These are phyloP conservation scores for Eucalyptus erythrocorys DNA, from an alignment of 345 rosid genomes.

Conservation along the genomic window DNA sequence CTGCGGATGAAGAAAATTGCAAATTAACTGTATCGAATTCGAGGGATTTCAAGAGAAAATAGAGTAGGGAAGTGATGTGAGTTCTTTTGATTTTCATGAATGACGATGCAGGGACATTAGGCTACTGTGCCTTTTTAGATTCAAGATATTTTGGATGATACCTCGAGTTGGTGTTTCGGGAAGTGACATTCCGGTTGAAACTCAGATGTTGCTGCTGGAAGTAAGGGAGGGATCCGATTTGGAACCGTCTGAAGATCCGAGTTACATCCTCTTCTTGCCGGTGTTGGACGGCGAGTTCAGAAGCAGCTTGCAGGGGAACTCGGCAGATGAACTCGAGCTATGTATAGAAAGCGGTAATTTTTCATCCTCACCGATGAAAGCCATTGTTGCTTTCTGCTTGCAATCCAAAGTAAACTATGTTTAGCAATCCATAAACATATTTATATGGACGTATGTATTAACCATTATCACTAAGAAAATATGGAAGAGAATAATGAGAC, in stretches of 20 bases:
- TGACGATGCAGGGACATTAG: slow-evolving; percentile 23
- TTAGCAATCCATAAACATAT: not conserved
- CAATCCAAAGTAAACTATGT: not conserved
- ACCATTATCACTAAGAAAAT: not conserved
- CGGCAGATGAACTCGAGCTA: slow-evolving; percentile 34
- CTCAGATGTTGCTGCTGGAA: slow-evolving; percentile 55
- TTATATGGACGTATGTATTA: not conserved
- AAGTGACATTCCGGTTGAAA: slow-evolving; percentile 40
- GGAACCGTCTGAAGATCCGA: not conserved
- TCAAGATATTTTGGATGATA: slow-evolving; percentile 44
- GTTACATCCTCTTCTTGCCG: slow-evolving; percentile 31
- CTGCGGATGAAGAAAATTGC: not conserved
- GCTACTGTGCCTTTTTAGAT: slow-evolving; percentile 31
- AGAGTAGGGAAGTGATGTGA: not conserved
- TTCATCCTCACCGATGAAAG: not conserved
- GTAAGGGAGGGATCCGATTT: not conserved
- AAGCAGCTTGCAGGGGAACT: slow-evolving; percentile 43
- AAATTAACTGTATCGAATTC: not conserved
- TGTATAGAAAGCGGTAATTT: slow-evolving; percentile 41
- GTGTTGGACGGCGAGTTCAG: slow-evolving; percentile 35
- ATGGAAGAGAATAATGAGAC: not conserved
- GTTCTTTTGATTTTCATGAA: not conserved
- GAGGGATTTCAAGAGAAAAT: not conserved
- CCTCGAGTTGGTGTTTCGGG: slow-evolving; percentile 43
- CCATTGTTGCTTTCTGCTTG: not conserved